Conservation (phyloP, 805 yeast species). For the Kluyveromyces siamensis region DNA sequence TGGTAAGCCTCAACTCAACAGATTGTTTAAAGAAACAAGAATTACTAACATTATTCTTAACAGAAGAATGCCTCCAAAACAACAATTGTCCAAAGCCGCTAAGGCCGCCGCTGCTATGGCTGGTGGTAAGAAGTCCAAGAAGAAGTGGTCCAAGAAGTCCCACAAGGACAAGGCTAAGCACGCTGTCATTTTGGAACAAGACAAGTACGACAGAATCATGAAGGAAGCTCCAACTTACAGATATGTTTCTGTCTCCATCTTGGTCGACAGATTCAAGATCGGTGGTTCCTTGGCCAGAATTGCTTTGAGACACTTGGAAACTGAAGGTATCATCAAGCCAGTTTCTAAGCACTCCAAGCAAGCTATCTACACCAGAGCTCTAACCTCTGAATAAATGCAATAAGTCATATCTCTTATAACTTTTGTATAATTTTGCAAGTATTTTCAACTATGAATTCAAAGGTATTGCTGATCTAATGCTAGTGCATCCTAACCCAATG, state of each 20-base stretch:
- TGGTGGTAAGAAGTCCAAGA: slow-evolving; percentile 99
- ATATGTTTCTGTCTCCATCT: slow-evolving; percentile 94
- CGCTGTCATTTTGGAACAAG: slow-evolving; percentile 94
- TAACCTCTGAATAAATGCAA: slow-evolving; percentile 46
- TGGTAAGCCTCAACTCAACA: background rate
- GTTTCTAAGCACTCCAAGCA: slow-evolving; percentile 94
- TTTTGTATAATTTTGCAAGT: slow-evolving; percentile 1
- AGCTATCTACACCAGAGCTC: slow-evolving; percentile 86
- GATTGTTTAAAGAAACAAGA: background rate
- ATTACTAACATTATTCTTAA: slow-evolving; percentile 3
- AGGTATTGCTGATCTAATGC: background rate
- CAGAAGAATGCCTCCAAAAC: slow-evolving; percentile 91
- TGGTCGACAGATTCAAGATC: slow-evolving; percentile 98
- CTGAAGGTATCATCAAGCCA: slow-evolving; percentile 89
- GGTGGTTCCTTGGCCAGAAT: slow-evolving; percentile 99
- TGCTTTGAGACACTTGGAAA: slow-evolving; percentile 92
- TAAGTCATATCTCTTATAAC: slow-evolving; percentile 2
- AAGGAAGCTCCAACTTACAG: slow-evolving; percentile 99
- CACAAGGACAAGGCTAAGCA: slow-evolving; percentile 99
- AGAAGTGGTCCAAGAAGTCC: slow-evolving; percentile 99
- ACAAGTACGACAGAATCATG: slow-evolving; percentile 96
- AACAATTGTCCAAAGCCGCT: slow-evolving; percentile 98
- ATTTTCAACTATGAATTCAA: background rate
- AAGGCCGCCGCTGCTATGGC: slow-evolving; percentile 99
- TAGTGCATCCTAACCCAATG: background rate